Evolutionary conservation across 2,329 filamentous ascomycete species (phyloP).

Genomic region (Talaromyces sp.): DNA sequence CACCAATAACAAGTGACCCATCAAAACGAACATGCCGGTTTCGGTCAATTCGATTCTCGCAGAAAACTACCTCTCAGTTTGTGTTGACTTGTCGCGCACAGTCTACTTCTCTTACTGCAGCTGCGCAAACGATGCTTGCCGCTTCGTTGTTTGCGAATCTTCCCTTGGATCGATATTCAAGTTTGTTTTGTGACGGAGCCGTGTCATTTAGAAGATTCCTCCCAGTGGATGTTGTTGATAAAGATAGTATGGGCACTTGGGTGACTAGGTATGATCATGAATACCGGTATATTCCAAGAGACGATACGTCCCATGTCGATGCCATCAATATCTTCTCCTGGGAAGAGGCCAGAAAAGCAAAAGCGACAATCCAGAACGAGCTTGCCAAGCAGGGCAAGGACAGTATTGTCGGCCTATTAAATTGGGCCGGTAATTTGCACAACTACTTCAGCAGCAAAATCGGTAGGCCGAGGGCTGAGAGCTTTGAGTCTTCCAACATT

Average conservation of each 20-base stretch:
- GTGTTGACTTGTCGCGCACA: background rate
- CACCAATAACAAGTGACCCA: background rate
- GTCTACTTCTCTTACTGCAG: background rate
- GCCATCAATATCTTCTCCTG: background rate
- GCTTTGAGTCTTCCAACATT: slow-evolving; percentile 1
- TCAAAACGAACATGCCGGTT: background rate
- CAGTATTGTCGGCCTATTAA: background rate
- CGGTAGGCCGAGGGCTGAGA: background rate
- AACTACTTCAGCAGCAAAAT: background rate
- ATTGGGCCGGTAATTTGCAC: background rate
- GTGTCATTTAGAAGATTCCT: background rate
- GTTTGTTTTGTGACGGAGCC: background rate
- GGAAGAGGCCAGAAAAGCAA: background rate
- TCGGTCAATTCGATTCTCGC: background rate
- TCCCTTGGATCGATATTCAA: background rate
- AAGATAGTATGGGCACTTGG: background rate
- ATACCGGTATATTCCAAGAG: background rate
- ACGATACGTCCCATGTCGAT: background rate
- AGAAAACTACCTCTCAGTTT: background rate
- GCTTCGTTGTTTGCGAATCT: background rate
- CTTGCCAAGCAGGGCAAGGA: background rate
- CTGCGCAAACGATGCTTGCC: background rate
- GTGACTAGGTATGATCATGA: background rate
- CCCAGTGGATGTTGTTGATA: background rate
- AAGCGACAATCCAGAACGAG: background rate